Percentiles rank a stretch among this genome's conserved stretches.
These are phyloP conservation scores for Aspergillus spinulosporus DNA, from an alignment of 2,329 filamentous ascomycete genomes.

Conservation along the genomic window DNA sequence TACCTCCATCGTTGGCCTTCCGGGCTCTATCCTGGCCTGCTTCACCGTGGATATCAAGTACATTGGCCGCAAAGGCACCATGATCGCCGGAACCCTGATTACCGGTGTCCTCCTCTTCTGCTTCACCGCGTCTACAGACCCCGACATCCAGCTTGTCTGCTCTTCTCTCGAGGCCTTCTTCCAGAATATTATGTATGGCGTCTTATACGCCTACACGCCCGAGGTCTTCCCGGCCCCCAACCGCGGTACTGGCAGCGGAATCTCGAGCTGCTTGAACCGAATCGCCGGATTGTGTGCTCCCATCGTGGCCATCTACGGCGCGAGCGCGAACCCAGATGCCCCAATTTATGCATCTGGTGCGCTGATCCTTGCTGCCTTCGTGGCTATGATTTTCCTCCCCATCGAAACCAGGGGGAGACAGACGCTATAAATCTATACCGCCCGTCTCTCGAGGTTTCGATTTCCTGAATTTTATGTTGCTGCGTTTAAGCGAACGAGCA, in stretches of 20 bases:
- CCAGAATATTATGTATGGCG: slow-evolving; percentile 59
- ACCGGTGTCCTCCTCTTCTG: slow-evolving; percentile 57
- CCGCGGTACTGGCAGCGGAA: slow-evolving; percentile 56
- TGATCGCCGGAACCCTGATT: slow-evolving; percentile 53
- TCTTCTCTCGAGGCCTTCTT: slow-evolving; percentile 59
- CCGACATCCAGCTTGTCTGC: slow-evolving; percentile 53
- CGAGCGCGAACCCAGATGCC: slow-evolving; percentile 39
- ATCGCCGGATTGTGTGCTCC: slow-evolving; percentile 48
- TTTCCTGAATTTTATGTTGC: neutral
- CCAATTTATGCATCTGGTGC: slow-evolving; percentile 49
- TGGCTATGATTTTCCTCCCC: slow-evolving; percentile 47
- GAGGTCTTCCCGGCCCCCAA: slow-evolving; percentile 59
- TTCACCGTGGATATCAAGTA: slow-evolving; percentile 71
- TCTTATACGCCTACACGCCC: slow-evolving; percentile 60
- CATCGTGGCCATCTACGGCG: slow-evolving; percentile 47
- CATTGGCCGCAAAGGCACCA: slow-evolving; percentile 58
- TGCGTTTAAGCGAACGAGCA: neutral
- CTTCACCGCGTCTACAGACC: slow-evolving; percentile 53
- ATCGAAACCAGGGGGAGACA: slow-evolving; percentile 51
- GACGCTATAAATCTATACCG: slow-evolving; percentile 32
- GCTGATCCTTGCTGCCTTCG: slow-evolving; percentile 47
- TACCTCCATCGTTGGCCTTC: slow-evolving; percentile 73
- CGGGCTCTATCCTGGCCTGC: slow-evolving; percentile 72
- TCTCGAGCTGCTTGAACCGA: slow-evolving; percentile 48
- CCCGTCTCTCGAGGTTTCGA: neutral